Base-by-base conservation (phyloP, 371 early-diverging fungal species). In the Spraguea lophii region DNA sequence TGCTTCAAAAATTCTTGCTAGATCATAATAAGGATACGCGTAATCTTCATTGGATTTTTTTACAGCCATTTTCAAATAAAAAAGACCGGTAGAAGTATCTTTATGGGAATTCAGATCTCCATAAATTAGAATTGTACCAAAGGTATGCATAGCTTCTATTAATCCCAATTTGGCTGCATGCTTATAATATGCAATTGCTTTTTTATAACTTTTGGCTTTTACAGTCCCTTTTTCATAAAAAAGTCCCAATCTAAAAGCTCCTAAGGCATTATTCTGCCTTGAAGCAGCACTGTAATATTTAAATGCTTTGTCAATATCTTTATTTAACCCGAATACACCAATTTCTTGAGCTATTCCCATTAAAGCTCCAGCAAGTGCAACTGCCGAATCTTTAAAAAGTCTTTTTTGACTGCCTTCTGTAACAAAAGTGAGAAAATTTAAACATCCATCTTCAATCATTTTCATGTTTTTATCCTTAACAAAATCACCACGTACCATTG, bases 91-190 rank as follows among this genome's bases (percentile, higher is more conserved):
- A 15, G 59, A 42, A 7, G 56, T 25, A 46, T 72, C 66, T 40
- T 47, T 44, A 37, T 32, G 24, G 17, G 51, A 37, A 15, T 54
- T 59, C 7, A 49, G 38, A 22, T 54, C 49, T 1, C 73, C 68
- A 25, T 68, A 46, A 10, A 62, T 42, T 13, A 68, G 37, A 25
- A 68, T 62, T 22, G 57, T 49, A n/a, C 70, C 73, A 46, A 57
- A 70, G 1, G 55, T 56, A 54, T 73, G 70, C 46, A 70, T 27
- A 15, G 62, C 68, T 25, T 68, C 59, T 25, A 54, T 24, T 12
- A 48, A 56, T 13, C 73, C 73, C 9, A 68, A 53, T 40, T 73
- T 73, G 12, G 73, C 70, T 1, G 70, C 54, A 32, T 63, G 60
- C 47, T 64, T 68, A 50, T 67, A 73, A 51, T 64, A 73, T 38